These are phyloP conservation scores for Hypomyces perniciosus DNA, from an alignment of 2,329 filamentous ascomycete genomes.

Conservation along the genomic window DNA sequence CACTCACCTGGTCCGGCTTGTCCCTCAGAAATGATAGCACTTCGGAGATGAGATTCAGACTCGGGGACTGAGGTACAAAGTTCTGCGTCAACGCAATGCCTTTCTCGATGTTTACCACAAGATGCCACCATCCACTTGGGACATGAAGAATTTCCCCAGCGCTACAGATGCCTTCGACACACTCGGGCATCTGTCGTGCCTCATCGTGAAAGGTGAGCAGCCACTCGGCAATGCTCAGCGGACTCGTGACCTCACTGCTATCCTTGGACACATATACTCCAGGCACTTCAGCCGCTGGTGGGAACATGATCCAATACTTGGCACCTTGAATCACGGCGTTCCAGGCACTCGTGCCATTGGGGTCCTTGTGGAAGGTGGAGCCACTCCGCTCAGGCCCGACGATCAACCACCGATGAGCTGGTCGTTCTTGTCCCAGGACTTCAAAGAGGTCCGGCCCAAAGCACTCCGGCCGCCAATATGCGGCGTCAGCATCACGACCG, in stretches of 20 bases:
- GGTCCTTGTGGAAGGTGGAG: conserved; percentile 89
- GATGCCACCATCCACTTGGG: conserved; percentile 92
- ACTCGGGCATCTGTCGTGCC: conserved; percentile 69
- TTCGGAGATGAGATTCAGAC: conserved; percentile 55
- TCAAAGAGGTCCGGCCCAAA: conserved; percentile 85
- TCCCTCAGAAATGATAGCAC: conserved; percentile 77
- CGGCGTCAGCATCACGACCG: conserved; percentile 42
- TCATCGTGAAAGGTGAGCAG: conserved; percentile 82
- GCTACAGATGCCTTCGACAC: conserved; percentile 76
- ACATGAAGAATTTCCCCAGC: conserved; percentile 87
- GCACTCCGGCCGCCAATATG: conserved; percentile 76
- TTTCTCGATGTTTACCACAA: conserved; percentile 82
- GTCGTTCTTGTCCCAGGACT: conserved; percentile 69
- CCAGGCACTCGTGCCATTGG: conserved; percentile 74
- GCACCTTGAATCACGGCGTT: conserved; percentile 84
- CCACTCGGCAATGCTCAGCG: conserved; percentile 95
- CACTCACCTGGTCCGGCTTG: conserved; percentile 79
- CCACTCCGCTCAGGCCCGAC: conserved; percentile 81
- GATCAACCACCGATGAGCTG: conserved; percentile 89
- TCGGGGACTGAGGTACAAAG: conserved; percentile 67
- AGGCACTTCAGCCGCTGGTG: conserved; percentile 68
- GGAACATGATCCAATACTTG: conserved; percentile 99
- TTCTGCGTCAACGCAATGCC: conserved; percentile 92
- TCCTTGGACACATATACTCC: conserved; percentile 87
- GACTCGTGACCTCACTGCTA: conserved; percentile 87